A percentile compares a stretch with the other conserved stretches of the same genome.
Evolutionary conservation across 352 stramenopile species (phyloP).

Genomic region (Pythium chondricola): DNA sequence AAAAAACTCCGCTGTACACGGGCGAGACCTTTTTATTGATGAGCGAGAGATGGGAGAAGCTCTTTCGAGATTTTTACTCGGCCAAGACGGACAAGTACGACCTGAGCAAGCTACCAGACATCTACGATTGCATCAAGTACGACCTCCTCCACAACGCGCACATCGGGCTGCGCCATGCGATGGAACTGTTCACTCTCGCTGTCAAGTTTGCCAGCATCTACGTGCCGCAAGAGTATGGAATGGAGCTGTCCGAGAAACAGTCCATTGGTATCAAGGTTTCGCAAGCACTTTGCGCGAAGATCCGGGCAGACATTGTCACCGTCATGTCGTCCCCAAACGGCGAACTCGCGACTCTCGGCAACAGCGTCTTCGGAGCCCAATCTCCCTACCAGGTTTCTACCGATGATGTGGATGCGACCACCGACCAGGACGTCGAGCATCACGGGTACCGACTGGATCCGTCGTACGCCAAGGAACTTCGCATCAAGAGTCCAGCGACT

Average conservation of each 20-base stretch:
- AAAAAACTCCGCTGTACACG: conserved; percentile 90
- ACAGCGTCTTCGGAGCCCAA: conserved; percentile 29
- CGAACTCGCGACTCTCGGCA: conserved; percentile 23
- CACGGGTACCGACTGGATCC: conserved; percentile 86
- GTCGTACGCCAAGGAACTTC: conserved; percentile 88
- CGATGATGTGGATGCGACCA: conserved; percentile 24
- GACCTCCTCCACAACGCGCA: conserved; percentile 97
- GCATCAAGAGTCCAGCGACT: conserved; percentile 91
- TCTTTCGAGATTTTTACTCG: conserved; percentile 94
- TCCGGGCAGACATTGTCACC: conserved; percentile 89
- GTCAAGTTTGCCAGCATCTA: conserved; percentile 96
- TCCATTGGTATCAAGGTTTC: conserved; percentile 96
- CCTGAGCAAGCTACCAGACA: conserved; percentile 95
- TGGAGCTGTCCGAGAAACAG: conserved; percentile 90
- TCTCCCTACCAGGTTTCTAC: conserved; percentile 16
- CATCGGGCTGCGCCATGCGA: conserved; percentile 80
- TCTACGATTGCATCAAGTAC: conserved; percentile 98
- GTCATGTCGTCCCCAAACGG: conserved; percentile 59
- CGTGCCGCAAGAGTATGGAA: conserved; percentile 96
- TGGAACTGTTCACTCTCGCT: conserved; percentile 92
- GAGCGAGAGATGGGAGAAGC: conserved; percentile 92
- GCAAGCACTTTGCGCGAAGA: conserved; percentile 96
- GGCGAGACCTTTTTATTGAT: conserved; percentile 94
- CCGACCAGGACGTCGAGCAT: conserved; percentile 71
- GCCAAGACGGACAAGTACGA: conserved; percentile 88